These are phyloP conservation scores for Yarrowia galli DNA, from an alignment of 1,139 yeast species.

Conservation along the genomic window DNA sequence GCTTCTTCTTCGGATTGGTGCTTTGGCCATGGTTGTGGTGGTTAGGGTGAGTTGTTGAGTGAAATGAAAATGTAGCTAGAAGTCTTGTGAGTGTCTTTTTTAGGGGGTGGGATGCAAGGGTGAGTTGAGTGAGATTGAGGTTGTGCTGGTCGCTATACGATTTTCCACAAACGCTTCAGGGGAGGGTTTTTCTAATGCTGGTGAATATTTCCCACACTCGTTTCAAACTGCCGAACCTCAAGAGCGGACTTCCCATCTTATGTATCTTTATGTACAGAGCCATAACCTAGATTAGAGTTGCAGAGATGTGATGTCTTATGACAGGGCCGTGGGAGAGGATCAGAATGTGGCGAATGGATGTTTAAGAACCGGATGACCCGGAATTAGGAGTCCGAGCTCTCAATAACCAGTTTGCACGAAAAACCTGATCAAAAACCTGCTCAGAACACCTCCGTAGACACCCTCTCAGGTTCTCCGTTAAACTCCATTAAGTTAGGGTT, in stretches of 20 bases:
- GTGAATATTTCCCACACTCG: neutral
- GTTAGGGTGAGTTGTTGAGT: neutral
- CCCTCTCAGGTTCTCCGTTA: neutral
- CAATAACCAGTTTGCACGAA: neutral
- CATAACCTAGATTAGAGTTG: conserved; percentile 15
- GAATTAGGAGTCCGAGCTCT: neutral
- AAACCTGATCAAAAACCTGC: neutral
- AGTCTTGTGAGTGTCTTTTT: neutral
- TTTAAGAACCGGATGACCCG: neutral
- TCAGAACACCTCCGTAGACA: neutral
- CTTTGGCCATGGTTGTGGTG: conserved; percentile 15
- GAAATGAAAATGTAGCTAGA: neutral
- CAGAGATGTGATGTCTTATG: conserved; percentile 3
- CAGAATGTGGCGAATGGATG: neutral
- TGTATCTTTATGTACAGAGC: conserved; percentile 17
- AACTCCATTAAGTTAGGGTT: conserved; percentile 15
- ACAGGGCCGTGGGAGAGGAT: neutral
- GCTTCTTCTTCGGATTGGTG: conserved; percentile 31
- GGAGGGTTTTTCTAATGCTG: too few species aligned
- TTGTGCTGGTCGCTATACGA: neutral
- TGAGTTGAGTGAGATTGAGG: neutral
- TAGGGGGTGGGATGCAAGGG: neutral
- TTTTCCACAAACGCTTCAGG: too few species aligned
- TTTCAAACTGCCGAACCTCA: conserved; percentile 22
- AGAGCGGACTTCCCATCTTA: conserved; percentile 21